A percentile compares a stretch with the other conserved stretches of the same genome.
Conservation (phyloP, 1,139 yeast species). For the Saccharomyces hybrid region DNA sequence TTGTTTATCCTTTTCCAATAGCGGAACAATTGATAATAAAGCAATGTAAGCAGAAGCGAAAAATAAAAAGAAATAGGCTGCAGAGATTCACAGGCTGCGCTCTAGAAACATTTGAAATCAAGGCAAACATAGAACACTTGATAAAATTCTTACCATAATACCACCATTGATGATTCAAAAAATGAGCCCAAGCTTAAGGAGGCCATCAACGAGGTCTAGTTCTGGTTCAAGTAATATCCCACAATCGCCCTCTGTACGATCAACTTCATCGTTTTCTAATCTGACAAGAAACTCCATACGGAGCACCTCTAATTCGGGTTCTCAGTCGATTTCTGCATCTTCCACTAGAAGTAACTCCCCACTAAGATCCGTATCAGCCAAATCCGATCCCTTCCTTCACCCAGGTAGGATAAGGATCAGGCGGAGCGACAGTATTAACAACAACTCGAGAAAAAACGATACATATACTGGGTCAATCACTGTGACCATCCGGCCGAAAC, state of each 20-base stretch:
- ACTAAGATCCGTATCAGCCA: slow-evolving; percentile 10
- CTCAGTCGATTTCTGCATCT: slow-evolving; percentile 15
- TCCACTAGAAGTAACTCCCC: slow-evolving; percentile 17
- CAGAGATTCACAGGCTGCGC: background rate
- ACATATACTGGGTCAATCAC: slow-evolving; percentile 33
- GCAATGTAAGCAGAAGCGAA: background rate
- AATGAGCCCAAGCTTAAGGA: slow-evolving; percentile 8
- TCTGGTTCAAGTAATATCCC: slow-evolving; percentile 3
- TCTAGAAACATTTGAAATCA: background rate
- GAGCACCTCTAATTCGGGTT: slow-evolving; percentile 12
- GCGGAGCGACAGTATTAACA: slow-evolving; percentile 1
- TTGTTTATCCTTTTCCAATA: background rate
- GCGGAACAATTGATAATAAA: background rate
- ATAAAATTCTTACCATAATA: background rate
- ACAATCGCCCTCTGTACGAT: slow-evolving; percentile 17
- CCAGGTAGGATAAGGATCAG: slow-evolving; percentile 8
- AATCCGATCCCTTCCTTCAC: slow-evolving; percentile 12
- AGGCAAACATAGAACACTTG: background rate
- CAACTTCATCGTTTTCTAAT: slow-evolving; percentile 15
- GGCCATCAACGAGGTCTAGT: slow-evolving; percentile 9
- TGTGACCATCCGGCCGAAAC: slow-evolving; percentile 35
- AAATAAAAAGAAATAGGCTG: slow-evolving; percentile 2
- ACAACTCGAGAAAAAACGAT: slow-evolving; percentile 7
- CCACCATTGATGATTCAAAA: slow-evolving; percentile 10
- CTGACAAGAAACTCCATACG: slow-evolving; percentile 7